These are phyloP conservation scores for Peronospora belbahrii DNA, from an alignment of 352 stramenopile species.

Conservation along the genomic window DNA sequence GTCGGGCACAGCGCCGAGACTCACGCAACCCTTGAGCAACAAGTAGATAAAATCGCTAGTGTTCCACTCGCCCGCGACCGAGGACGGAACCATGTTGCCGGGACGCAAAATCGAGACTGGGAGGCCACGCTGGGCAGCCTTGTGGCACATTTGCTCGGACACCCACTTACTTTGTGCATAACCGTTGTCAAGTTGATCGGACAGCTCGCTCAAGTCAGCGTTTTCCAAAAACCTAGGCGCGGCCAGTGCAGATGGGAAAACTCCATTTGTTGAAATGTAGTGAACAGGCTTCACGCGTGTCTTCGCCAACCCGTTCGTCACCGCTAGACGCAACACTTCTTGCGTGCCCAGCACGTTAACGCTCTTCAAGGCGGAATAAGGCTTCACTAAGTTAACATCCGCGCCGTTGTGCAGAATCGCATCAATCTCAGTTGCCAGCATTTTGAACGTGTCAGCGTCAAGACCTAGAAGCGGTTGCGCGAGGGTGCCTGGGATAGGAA, in stretches of 20 bases:
- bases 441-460: slow-evolving; percentile 75
- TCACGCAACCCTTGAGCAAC: slow-evolving; percentile 73
- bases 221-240: slow-evolving; percentile 37
- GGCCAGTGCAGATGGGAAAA: slow-evolving; percentile 60
- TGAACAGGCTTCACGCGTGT: slow-evolving; percentile 78
- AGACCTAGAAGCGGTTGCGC: slow-evolving; percentile 78
- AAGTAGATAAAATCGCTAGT: slow-evolving; percentile 86
- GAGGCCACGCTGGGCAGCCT: slow-evolving; percentile 68
- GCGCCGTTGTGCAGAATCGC: slow-evolving; percentile 89
- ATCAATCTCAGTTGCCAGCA: slow-evolving; percentile 81
- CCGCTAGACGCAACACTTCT: slow-evolving; percentile 82
- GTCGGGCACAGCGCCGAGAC: slow-evolving; percentile 48
- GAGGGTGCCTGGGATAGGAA: slow-evolving; percentile 68
- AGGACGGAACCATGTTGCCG: slow-evolving; percentile 84
- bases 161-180: slow-evolving; percentile 91
- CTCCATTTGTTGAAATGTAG: slow-evolving; percentile 89
- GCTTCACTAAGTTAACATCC: slow-evolving; percentile 89
- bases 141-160: slow-evolving; percentile 80
- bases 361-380: slow-evolving; percentile 80
- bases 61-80: slow-evolving; percentile 71
- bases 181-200: slow-evolving; percentile 64
- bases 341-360: slow-evolving; percentile 88
- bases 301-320: slow-evolving; percentile 68
- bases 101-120: slow-evolving; percentile 83
- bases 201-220: slow-evolving; percentile 45